Evolutionary conservation across 2,329 filamentous ascomycete species (phyloP), one percentile per base, ranked within the genome.

Genomic region (Lasiodiplodia sp.): DNA sequence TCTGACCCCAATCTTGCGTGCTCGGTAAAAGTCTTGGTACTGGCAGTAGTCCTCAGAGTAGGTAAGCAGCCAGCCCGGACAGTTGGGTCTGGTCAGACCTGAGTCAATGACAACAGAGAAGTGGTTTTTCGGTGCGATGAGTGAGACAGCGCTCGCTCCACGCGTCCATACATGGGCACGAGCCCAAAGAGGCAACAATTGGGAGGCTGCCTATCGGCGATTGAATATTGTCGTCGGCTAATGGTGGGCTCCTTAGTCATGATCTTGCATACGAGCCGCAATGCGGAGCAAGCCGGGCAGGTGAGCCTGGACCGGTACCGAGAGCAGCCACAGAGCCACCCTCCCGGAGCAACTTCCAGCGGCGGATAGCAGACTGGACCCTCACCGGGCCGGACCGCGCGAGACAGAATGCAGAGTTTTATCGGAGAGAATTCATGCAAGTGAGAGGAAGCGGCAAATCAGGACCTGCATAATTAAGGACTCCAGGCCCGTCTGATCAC

Each of bases 21-120:
- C 51, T 64, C 60, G 60, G 60, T 21, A 64, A 63, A 64, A n/a
- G 47, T 64, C 60, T 64, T 64, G 47, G 60, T 12, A 38, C n/a
- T n/a, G 8, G 44, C 18, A 21, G 44, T 21, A 47, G 44, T 10
- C 8, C 44, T 47, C 51, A 53, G 51, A 25, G 25, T 18, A 25
- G 21, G 25, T 21, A 6, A 25, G 14, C 23, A 47, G 44, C 21
- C 44, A 47, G 18, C n/a, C 7, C n/a, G 8, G 7, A 47, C 44
- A 8, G 44, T 11, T 21, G 10, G 21, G n/a, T 21, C 8, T 47
- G 44, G 8, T 21, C n/a, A 21, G n/a, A 2, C 44, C 4, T 4
- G 44, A 47, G 44, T 47, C 18, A 21, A 47, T 11, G 18, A 16
- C 28, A n/a, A 8, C 25, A 31, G 8, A 4, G 16, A 37, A 56